Evolutionary conservation across 1,284 basidiomycete species (phyloP).

Genomic region (Butyriboletus pseudospeciosus): DNA sequence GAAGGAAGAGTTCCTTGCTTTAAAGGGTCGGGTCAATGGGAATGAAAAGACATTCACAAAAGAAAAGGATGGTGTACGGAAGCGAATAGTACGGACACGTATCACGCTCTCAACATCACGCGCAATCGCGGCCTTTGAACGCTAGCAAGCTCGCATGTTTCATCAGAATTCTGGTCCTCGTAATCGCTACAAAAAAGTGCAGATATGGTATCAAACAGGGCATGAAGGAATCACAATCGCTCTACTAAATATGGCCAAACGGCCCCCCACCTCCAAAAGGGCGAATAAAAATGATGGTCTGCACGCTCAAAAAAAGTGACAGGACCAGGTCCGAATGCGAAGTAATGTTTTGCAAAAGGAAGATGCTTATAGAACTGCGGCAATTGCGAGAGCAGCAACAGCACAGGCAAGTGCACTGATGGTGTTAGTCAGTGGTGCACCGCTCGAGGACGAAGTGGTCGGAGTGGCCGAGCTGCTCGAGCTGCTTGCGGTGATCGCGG

Average conservation of each 20-base stretch:
- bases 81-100: not conserved
- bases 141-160: not conserved
- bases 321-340: not conserved
- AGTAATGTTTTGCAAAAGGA: not conserved
- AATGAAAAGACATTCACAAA: not conserved
- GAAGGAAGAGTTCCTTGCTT: not conserved
- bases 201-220: not conserved
- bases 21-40: not conserved
- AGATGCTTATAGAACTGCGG: slow-evolving; percentile 12
- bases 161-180: not conserved
- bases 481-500: too few relatives aligned
- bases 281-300: not conserved
- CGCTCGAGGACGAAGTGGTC: slow-evolving; percentile 2
- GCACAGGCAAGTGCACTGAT: slow-evolving; percentile 17
- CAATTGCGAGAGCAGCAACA: slow-evolving; percentile 18
- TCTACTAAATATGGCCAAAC: not conserved
- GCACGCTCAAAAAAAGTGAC: not conserved
- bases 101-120: not conserved
- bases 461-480: not conserved
- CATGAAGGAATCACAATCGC: not conserved
- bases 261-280: not conserved
- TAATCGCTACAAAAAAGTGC: not conserved
- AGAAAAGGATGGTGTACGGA: not conserved
- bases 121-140: not conserved
- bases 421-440: slow-evolving; percentile 6